Percentiles rank a stretch among this genome's conserved stretches.
Evolutionary conservation across 768 basidiomycete genomes (phyloP).

Genomic region (Termitomyces titanicus): DNA sequence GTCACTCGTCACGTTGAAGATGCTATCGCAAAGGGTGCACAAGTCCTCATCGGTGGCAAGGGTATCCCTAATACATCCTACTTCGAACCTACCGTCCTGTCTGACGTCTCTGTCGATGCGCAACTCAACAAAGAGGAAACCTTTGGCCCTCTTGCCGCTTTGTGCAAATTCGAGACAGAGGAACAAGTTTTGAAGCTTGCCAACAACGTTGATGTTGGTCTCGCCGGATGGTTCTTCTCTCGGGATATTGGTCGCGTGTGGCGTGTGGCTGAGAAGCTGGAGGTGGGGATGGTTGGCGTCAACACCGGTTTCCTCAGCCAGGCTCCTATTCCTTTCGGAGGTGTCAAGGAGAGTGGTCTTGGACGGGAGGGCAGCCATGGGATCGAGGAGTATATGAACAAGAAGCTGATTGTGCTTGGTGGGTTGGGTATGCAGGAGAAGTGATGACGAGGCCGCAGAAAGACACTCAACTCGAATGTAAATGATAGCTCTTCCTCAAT

Average conservation of each 20-base stretch:
- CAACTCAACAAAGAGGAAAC: constrained; percentile 82
- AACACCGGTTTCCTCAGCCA: constrained; percentile 81
- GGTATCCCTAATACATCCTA: constrained; percentile 56
- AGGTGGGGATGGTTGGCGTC: constrained; percentile 88
- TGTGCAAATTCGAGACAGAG: constrained; percentile 90
- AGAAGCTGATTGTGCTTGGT: constrained; percentile 79
- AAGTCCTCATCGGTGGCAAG: constrained; percentile 87
- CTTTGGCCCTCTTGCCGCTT: constrained; percentile 87
- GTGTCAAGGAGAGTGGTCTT: constrained; percentile 83
- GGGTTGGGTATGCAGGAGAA: constrained; percentile 39
- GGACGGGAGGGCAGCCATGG: constrained; percentile 88
- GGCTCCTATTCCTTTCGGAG: constrained; percentile 84
- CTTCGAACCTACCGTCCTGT: constrained; percentile 86
- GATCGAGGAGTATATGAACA: constrained; percentile 85
- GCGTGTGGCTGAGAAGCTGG: constrained; percentile 91
- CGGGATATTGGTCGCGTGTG: constrained; percentile 85
- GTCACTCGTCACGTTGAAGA: constrained; percentile 85
- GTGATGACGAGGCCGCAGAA: not conserved
- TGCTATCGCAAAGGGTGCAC: constrained; percentile 81
- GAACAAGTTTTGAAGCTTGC: constrained; percentile 87
- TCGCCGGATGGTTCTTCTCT: constrained; percentile 93
- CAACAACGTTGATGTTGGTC: constrained; percentile 77
- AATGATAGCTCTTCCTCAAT: not conserved
- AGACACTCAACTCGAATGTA: not conserved
- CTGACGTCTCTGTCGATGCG: constrained; percentile 72